These are phyloP conservation scores for Yamadazyma nakazawae DNA, from an alignment of 805 yeast genomes.

Conservation along the genomic window DNA sequence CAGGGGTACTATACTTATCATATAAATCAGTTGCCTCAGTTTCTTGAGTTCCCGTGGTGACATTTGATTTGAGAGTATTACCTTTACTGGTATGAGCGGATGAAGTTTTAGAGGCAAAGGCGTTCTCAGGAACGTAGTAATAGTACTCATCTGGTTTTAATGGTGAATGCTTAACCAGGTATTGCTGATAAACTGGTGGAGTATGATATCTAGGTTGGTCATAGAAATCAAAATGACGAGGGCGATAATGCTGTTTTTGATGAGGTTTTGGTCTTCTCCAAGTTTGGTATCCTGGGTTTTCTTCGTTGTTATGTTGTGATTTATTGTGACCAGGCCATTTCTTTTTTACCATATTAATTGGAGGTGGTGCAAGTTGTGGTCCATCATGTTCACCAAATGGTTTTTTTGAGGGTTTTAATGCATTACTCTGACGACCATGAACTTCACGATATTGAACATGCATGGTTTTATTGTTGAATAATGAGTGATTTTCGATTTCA, in stretches of 20 bases:
- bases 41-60: background rate
- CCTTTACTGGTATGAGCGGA: constrained; percentile 1
- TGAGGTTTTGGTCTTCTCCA: background rate
- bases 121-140: background rate
- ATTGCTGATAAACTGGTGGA: background rate
- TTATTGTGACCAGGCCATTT: background rate
- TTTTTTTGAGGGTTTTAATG: background rate
- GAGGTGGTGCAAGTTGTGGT: constrained; percentile 68
- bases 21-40: background rate
- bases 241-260: background rate
- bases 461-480: constrained; percentile 68
- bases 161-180: background rate
- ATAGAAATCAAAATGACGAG: background rate
- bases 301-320: background rate
- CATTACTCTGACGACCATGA: constrained; percentile 20
- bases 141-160: constrained; percentile 2
- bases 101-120: background rate
- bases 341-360: constrained; percentile 49
- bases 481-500: constrained; percentile 79
- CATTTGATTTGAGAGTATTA: constrained; percentile 4
- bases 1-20: background rate
- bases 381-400: background rate
- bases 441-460: constrained; percentile 82
- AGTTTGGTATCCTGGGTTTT: background rate
- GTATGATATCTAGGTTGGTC: background rate